Evolutionary conservation across 768 basidiomycete genomes (phyloP).

Genomic region (Neoboletus magnificus): DNA sequence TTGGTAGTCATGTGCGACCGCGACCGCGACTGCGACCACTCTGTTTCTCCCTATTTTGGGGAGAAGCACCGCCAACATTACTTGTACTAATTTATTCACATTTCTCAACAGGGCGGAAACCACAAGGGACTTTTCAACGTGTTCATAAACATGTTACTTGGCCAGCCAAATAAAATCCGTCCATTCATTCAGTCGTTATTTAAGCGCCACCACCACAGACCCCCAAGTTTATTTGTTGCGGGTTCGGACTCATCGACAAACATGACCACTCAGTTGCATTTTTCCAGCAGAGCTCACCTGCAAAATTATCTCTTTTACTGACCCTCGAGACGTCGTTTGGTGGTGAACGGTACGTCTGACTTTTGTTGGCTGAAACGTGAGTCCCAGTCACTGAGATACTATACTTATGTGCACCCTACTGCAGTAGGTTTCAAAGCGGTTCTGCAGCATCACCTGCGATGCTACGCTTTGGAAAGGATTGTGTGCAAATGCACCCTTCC

Average conservation of each 20-base stretch:
- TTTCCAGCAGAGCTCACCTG: background rate
- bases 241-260: background rate
- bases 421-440: conserved; percentile 4
- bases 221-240: background rate
- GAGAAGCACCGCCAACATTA: too few relatives aligned
- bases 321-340: background rate
- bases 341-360: background rate
- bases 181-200: too few relatives aligned
- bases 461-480: background rate
- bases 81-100: too few relatives aligned
- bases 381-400: background rate
- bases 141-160: too few relatives aligned
- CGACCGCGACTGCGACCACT: too few relatives aligned
- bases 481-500: background rate
- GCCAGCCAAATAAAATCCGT: too few relatives aligned
- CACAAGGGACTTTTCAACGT: too few relatives aligned
- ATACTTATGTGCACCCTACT: background rate
- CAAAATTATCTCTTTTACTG: background rate
- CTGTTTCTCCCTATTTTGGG: too few relatives aligned
- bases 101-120: too few relatives aligned
- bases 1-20: too few relatives aligned
- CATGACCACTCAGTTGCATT: background rate
- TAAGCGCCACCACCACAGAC: too few relatives aligned
- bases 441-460: background rate
- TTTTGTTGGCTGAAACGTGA: background rate